Base-by-base conservation (phyloP, 2,329 filamentous ascomycete genomes). In the Diaporthe sp. region DNA sequence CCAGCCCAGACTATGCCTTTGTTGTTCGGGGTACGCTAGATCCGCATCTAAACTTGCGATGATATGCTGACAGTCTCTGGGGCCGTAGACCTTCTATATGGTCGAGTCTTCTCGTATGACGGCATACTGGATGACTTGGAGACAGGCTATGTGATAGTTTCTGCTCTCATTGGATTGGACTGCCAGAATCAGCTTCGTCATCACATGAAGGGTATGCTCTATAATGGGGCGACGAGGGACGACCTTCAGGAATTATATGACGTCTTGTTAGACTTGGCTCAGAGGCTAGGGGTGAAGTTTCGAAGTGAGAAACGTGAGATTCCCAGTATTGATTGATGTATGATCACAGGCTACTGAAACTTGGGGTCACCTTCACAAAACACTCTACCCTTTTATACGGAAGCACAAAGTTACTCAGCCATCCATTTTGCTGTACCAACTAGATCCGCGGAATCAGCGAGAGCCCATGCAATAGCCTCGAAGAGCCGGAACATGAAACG, bases 1-100 rank as follows among this genome's bases (percentile, higher is more conserved):
- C 58, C 1, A 61, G 58, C 58, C 58, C 58, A 30, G 58, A 61
- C 17, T 61, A 61, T 61, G 58, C 58, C 15, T 61, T 61, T 30
- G 58, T 61, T 44, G 58, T 61, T 13, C 58, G 58, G 22, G 58
- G 58, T 44, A 44, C 13, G 56, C 22, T 61, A 4, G 37, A 27
- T 5, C 37, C 8, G 8, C 6, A 5, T 5, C n/a, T 39, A 7
- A 15, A 39, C 13, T 27, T 19, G 22, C 3, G n/a, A 59, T 9
- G 13, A 59, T 2, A 17, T 39, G 56, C 58, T 61, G n/a, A 61
- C 37, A 22, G 17, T 12, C 25, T 39, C 5, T 39, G 35, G 13
- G 35, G 5, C 12, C 27, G 7, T 44, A 61, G 58, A 61, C 17
- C 58, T 61, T 7, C 37, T 61, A 2, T 61, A 61, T 30, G 58